Evolutionary conservation across 2,329 filamentous ascomycete genomes (phyloP).

Genomic region (Sphaerulina musiva): DNA sequence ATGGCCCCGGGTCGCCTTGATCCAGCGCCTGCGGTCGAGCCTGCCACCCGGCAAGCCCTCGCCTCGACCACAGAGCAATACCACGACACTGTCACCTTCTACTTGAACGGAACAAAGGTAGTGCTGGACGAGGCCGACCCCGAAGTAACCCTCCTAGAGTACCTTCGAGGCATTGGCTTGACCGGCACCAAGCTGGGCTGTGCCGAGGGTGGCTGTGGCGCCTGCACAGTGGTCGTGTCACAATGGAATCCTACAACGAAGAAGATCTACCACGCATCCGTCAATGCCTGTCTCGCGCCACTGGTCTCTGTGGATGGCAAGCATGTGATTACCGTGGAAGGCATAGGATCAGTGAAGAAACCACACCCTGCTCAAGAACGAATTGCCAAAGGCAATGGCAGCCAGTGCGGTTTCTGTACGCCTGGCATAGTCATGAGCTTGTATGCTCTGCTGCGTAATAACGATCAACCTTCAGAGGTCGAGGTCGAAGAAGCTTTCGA

Average conservation of each 20-base stretch:
- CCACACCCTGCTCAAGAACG: constrained; percentile 89
- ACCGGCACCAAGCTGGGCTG: constrained; percentile 96
- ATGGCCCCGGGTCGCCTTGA: constrained; percentile 56
- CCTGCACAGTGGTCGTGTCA: constrained; percentile 90
- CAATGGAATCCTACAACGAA: constrained; percentile 90
- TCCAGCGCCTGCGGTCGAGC: constrained; percentile 44
- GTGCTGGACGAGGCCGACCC: constrained; percentile 81
- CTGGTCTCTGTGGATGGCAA: constrained; percentile 92
- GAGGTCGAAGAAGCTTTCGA: constrained; percentile 96
- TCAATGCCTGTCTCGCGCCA: constrained; percentile 92
- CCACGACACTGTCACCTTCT: constrained; percentile 85
- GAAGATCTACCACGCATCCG: constrained; percentile 89
- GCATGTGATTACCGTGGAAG: constrained; percentile 95
- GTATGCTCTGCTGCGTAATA: constrained; percentile 86
- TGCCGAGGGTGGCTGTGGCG: constrained; percentile 92
- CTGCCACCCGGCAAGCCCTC: constrained; percentile 44
- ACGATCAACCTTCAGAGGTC: constrained; percentile 66
- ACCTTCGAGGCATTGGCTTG: constrained; percentile 82
- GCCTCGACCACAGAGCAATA: constrained; percentile 65
- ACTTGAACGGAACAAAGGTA: constrained; percentile 87
- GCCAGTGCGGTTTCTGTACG: constrained; percentile 93
- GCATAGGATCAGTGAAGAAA: constrained; percentile 78
- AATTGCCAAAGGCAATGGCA: constrained; percentile 84
- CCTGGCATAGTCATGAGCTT: constrained; percentile 97
- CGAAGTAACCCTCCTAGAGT: constrained; percentile 86